These are phyloP conservation scores for Striga hermonthica DNA, from an alignment of 305 asterid species.

Conservation along the genomic window DNA sequence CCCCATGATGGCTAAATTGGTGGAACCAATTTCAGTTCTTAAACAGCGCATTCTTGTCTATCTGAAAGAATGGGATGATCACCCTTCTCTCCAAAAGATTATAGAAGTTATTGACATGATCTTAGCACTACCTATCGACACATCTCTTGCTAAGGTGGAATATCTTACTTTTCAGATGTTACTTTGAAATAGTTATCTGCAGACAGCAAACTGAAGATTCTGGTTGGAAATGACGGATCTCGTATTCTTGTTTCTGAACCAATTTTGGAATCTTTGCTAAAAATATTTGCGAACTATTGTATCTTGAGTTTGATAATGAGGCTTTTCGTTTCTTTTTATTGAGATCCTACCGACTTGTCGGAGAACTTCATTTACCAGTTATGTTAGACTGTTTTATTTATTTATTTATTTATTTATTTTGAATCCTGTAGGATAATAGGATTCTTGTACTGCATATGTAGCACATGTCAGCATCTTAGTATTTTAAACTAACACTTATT, in stretches of 20 bases:
- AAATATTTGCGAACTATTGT: neutral
- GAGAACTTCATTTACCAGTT: neutral
- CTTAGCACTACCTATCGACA: slow-evolving; percentile 73
- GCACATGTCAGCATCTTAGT: slow-evolving; percentile 26
- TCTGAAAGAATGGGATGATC: slow-evolving; percentile 66
- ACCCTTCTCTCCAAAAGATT: slow-evolving; percentile 64
- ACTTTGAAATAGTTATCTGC: slow-evolving; percentile 13
- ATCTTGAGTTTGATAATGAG: neutral
- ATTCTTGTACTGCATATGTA: slow-evolving; percentile 13
- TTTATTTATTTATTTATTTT: neutral
- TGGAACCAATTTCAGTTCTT: slow-evolving; percentile 65
- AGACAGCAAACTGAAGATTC: neutral
- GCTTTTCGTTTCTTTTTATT: slow-evolving; percentile 4
- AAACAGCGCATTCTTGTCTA: slow-evolving; percentile 46
- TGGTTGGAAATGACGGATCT: neutral
- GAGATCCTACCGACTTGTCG: slow-evolving; percentile 1
- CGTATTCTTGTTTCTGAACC: neutral
- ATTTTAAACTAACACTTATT: slow-evolving; percentile 23
- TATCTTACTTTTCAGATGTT: slow-evolving; percentile 17
- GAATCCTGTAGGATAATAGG: neutral
- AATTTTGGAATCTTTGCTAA: too few species aligned
- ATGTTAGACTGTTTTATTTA: neutral
- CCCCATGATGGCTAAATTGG: slow-evolving; percentile 67
- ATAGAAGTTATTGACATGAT: slow-evolving; percentile 73
- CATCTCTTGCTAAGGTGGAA: slow-evolving; percentile 83